Evolutionary conservation across 1,139 yeast species (phyloP), one percentile per base, ranked within the genome.

Genomic region (Kazachstania sp.): DNA sequence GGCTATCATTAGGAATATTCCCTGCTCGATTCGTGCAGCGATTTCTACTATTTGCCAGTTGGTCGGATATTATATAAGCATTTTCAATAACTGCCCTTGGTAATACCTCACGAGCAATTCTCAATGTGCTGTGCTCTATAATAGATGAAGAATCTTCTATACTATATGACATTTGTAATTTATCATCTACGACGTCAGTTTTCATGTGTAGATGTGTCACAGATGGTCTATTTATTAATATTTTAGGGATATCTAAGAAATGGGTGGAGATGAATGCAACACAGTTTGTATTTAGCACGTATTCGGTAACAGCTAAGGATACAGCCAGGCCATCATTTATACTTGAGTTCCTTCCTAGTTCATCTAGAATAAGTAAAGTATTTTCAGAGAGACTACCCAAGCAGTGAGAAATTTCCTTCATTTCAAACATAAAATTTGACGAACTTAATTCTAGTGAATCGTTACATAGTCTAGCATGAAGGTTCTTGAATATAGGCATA

Each of bases 311-410:
- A 1, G 75, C 69, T 9, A 71, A 50, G 6, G 73, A 63, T 1
- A 72, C 63, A 2, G 74, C 59, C 50, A 71, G 66, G 1, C 75
- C 74, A 54, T 72, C 75, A 11, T 65, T 63, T 12, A 67, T 59
- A 35, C 74, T 69, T 1, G 75, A 68, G 0, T 73, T 75, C 44
- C 77, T 61, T 2, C 78, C 77, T 13, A 73, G 53, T 49, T 74
- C 78, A 55, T 74, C 79, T 36, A 74, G 58, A 1, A 73, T 58
- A 2, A 74, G 55, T 13, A 74, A 60, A 12, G 71, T 65, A 3
- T 63, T 53, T 36, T 53, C 28, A 34, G 59, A 51, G 0, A 67
- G 55, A 37, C 67, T 66, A 28, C 67, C 66, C 18, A 72, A 54
- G 31, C 72, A 70, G 45, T 68, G 69, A 1, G 71, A 68, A 58